Evolutionary conservation across 1,139 yeast genomes (phyloP).

Genomic region (Suhomyces ambrosiae): DNA sequence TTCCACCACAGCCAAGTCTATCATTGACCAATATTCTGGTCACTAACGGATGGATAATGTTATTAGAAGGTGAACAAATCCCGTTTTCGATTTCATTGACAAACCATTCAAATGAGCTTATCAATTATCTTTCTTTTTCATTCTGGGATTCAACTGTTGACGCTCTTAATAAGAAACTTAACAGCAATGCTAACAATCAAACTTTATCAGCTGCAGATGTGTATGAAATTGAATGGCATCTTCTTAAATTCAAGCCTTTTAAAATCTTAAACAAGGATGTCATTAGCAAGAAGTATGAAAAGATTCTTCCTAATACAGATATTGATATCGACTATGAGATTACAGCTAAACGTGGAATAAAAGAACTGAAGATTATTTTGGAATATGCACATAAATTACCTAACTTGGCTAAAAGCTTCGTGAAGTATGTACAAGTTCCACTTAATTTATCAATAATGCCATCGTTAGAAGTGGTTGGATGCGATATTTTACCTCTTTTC

Average conservation of each 20-base stretch:
- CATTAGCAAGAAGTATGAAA: conserved; percentile 33
- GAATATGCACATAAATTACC: conserved; percentile 60
- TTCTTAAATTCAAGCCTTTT: conserved; percentile 62
- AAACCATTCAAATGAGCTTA: conserved; percentile 58
- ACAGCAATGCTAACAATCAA: conserved; percentile 26
- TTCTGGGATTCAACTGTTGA: conserved; percentile 77
- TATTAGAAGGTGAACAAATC: conserved; percentile 75
- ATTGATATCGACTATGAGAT: conserved; percentile 57
- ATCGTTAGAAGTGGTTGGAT: conserved; percentile 72
- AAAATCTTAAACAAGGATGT: conserved; percentile 42
- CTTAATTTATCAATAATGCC: conserved; percentile 68
- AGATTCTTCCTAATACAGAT: conserved; percentile 37
- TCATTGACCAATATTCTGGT: conserved; percentile 56
- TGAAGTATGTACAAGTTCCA: conserved; percentile 63
- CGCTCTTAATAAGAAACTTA: conserved; percentile 49
- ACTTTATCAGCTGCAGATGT: conserved; percentile 59
- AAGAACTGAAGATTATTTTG: conserved; percentile 61
- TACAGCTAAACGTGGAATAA: conserved; percentile 74
- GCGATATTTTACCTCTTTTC: conserved; percentile 63
- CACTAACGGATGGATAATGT: conserved; percentile 69
- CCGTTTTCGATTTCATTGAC: conserved; percentile 53
- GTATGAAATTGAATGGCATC: conserved; percentile 74
- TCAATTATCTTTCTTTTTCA: conserved; percentile 61
- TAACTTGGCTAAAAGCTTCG: conserved; percentile 36
- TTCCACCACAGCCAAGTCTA: conserved; percentile 69